A percentile compares a stretch with the other conserved stretches of the same genome.
These are phyloP conservation scores for Pythium coloratum DNA, from an alignment of 352 stramenopile genomes.

Conservation along the genomic window DNA sequence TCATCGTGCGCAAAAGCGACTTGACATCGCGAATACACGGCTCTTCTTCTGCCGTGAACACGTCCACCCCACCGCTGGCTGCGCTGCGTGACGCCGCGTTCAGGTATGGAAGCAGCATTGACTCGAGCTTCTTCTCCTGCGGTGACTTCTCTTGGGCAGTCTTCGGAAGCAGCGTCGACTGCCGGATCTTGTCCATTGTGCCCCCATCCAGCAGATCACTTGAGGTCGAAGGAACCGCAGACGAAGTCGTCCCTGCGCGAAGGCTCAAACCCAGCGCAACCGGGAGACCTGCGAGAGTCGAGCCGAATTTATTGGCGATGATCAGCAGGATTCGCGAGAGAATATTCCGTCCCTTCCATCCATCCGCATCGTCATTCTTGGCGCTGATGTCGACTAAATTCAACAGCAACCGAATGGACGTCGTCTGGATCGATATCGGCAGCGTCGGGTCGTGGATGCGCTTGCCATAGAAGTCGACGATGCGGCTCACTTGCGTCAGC, in stretches of 20 bases:
- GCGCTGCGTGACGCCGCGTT: conserved; percentile 21
- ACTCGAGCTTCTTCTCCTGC: conserved; percentile 79
- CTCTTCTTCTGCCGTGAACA: conserved; percentile 60
- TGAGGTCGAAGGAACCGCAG: background rate
- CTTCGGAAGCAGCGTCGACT: conserved; percentile 75
- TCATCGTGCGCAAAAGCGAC: conserved; percentile 94
- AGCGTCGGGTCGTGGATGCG: conserved; percentile 93
- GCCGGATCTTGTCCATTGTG: conserved; percentile 88
- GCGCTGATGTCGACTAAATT: conserved; percentile 97
- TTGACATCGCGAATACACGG: conserved; percentile 90
- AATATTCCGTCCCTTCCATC: conserved; percentile 88
- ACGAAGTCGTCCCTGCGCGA: conserved; percentile 19
- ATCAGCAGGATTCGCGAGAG: conserved; percentile 91
- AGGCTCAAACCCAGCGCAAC: conserved; percentile 60
- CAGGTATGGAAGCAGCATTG: conserved; percentile 55
- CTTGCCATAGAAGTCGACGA: conserved; percentile 93
- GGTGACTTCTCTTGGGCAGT: conserved; percentile 44
- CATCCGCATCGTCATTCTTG: conserved; percentile 92
- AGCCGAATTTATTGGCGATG: conserved; percentile 94
- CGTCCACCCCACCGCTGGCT: conserved; percentile 35
- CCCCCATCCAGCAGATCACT: conserved; percentile 76
- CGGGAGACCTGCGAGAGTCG: conserved; percentile 78
- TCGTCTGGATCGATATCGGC: conserved; percentile 96
- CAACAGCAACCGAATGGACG: conserved; percentile 93
- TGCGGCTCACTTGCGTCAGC: conserved; percentile 93